Evolutionary conservation across 345 rosid species (phyloP).

Genomic region (Luvunga scandens): DNA sequence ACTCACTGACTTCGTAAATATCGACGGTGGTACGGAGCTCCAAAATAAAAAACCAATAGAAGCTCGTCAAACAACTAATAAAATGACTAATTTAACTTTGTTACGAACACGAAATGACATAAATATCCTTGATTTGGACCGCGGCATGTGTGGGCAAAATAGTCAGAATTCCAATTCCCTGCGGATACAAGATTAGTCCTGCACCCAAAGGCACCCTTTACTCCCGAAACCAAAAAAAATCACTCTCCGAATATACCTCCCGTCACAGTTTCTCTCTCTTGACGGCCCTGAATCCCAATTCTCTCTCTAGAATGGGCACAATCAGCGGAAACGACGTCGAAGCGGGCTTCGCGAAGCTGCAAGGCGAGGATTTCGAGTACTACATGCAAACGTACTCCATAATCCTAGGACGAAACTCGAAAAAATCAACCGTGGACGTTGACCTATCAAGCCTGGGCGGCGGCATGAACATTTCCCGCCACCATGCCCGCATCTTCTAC

Average conservation of each 20-base stretch:
- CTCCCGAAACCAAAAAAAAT: background rate
- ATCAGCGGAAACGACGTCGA: conserved; percentile 80
- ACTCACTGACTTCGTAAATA: background rate
- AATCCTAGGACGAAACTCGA: conserved; percentile 88
- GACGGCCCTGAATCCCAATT: background rate
- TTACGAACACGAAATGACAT: background rate
- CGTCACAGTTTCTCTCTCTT: background rate
- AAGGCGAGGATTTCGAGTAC: conserved; percentile 97
- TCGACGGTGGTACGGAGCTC: background rate
- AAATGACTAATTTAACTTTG: background rate
- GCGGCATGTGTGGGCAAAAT: background rate
- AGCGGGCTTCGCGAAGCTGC: conserved; percentile 97
- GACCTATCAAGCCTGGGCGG: conserved; percentile 95
- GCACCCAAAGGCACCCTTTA: background rate
- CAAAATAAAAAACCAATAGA: background rate
- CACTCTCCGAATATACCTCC: background rate
- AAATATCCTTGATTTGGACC: background rate
- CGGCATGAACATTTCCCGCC: conserved; percentile 95
- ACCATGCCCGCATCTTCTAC: conserved; percentile 91
- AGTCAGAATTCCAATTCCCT: background rate
- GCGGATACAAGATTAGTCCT: background rate
- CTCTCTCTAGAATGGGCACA: conserved; percentile 32
- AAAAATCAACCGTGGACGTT: conserved; percentile 93
- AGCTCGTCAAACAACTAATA: no score
- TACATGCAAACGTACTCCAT: conserved; percentile 98